Evolutionary conservation across 441 rosid species (phyloP), one percentile per base, ranked within the genome.

Genomic region (Bruguiera hainesii): DNA sequence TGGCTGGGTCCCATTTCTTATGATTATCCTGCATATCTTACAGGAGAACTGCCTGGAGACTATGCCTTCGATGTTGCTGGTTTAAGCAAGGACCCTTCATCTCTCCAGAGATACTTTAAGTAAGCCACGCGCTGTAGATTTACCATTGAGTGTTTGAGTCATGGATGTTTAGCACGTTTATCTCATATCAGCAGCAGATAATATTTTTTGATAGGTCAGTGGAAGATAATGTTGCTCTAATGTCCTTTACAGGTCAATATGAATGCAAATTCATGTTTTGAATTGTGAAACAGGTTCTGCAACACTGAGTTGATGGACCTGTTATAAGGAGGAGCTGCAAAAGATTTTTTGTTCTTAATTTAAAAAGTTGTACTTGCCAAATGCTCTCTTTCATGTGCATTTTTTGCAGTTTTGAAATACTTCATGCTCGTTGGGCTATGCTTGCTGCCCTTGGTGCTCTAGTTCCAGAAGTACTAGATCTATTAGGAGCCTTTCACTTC

Each of bases 371-470:
- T 42, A 42, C 0, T 42, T 42, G 16, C 48, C 48, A 42, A 42
- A 42, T 42, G 48, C 48, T 42, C 16, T 42, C 16, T 42, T 42
- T 42, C 18, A 13, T 3, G 18, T 42, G 48, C 87, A 94, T 96
- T 82, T 88, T 91, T 63, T 33, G 81, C 89, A 94, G 97, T 82
- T 91, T 91, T 63, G 93, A 94, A 75, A 88, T 89, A 84, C 85
- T 89, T 60, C 98, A 93, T 76, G 96, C 96, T 67, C 93, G 96
- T 46, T 93, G 98, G 98, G 98, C 93, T 51, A 90, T 93, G 98
- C 95, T 89, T 79, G 97, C 91, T 57, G 85, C 97, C 31, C 84
- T 91, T 29, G 97, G 98, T 71, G 93, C 87, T 80, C 68, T 94
- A n/a, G 70, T 91, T 73, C 97, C 97, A 8, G 96, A 90, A 81